Evolutionary conservation across 306 rosid genomes (phyloP).

Genomic region (Quercus berberidifolia): DNA sequence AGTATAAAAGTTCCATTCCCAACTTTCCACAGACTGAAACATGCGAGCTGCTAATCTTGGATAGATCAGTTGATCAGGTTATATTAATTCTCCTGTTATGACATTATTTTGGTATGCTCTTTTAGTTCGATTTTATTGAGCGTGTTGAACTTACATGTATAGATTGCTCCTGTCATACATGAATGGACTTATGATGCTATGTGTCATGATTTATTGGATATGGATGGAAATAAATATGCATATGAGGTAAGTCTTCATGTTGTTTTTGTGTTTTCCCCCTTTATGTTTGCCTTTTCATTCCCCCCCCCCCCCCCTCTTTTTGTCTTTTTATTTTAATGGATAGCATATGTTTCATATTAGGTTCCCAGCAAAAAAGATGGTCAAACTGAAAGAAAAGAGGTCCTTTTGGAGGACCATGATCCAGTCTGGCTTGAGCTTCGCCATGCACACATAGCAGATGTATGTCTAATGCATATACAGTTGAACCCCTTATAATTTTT

Average conservation of each 20-base stretch:
- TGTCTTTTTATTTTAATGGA: constrained; percentile 3
- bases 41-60: constrained; percentile 87
- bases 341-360: constrained; percentile 33
- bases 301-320: background rate
- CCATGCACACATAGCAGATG: constrained; percentile 92
- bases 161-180: constrained; percentile 97
- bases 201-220: constrained; percentile 78
- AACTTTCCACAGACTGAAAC: constrained; percentile 81
- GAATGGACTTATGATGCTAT: constrained; percentile 99
- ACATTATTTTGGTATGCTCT: constrained; percentile 15
- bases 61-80: constrained; percentile 93
- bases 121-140: constrained; percentile 15
- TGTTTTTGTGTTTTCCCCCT: constrained; percentile 4
- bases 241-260: constrained; percentile 57
- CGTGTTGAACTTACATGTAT: constrained; percentile 18
- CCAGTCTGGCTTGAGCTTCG: constrained; percentile 95
- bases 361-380: constrained; percentile 84
- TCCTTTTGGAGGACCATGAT: constrained; percentile 72
- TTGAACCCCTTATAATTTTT: too few species aligned
- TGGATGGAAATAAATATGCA: constrained; percentile 81
- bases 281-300: background rate
- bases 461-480: constrained; percentile 27
- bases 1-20: constrained; percentile 73
- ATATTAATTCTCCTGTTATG: constrained; percentile 15
- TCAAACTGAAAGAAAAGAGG: constrained; percentile 70